Percentiles rank a stretch among this genome's conserved stretches.
Conservation (phyloP, 352 stramenopile species). For the Phytophthora europaea region DNA sequence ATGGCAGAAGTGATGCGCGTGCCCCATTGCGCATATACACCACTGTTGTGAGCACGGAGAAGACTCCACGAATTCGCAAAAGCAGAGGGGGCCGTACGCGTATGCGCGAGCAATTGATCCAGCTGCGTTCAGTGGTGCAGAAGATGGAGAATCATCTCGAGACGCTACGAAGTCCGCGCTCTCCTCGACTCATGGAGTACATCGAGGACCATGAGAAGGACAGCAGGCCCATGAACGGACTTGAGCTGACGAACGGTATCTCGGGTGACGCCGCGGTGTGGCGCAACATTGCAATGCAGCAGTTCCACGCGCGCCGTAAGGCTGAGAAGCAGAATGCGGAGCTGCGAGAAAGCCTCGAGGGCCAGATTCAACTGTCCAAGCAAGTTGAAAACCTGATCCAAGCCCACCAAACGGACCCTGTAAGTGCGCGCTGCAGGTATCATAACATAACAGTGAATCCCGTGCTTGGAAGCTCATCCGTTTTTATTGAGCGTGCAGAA, state of each 20-base stretch:
- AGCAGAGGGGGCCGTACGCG: slow-evolving; percentile 2
- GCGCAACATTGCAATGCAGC: slow-evolving; percentile 23
- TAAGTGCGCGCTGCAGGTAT: slow-evolving; percentile 4
- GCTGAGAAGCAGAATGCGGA: slow-evolving; percentile 30
- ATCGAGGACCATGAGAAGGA: slow-evolving; percentile 13
- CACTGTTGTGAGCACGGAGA: not conserved
- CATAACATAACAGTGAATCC: not conserved
- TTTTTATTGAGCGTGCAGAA: not conserved
- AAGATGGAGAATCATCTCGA: slow-evolving; percentile 36
- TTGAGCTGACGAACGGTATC: not conserved
- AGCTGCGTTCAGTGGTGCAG: slow-evolving; percentile 28
- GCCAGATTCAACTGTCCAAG: slow-evolving; percentile 29
- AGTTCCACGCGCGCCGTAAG: slow-evolving; percentile 27
- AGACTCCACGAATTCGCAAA: slow-evolving; percentile 9
- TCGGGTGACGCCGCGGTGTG: not conserved
- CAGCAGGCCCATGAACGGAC: not conserved
- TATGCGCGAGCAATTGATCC: slow-evolving; percentile 34
- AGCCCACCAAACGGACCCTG: slow-evolving; percentile 14
- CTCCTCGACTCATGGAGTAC: slow-evolving; percentile 8
- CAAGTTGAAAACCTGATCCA: slow-evolving; percentile 30
- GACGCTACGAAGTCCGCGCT: slow-evolving; percentile 25
- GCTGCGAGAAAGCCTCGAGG: slow-evolving; percentile 15
- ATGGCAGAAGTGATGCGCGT: not conserved
- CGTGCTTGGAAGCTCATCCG: not conserved
- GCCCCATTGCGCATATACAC: not conserved